phyloP scores from a whole-genome alignment of 2,329 filamentous ascomycete genomes.

The Phyllosticta capitalensis region DNA sequence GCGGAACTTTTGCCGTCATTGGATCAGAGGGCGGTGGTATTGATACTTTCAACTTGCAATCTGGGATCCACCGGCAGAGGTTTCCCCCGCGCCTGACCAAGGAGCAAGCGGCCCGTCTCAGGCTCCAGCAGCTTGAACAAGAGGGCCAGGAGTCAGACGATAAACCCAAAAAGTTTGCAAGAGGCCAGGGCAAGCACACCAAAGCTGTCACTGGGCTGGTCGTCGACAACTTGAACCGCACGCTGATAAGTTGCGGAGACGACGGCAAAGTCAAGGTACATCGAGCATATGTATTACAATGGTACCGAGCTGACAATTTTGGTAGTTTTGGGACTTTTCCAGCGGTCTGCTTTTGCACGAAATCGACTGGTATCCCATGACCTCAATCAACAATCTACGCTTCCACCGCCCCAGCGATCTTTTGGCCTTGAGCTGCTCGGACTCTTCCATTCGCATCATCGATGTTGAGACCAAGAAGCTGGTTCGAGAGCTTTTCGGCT shows the following conservation, averaged over 20 bases:
- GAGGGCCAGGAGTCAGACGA: slow-evolving; percentile 37
- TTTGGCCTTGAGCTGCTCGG: slow-evolving; percentile 80
- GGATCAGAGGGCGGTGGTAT: slow-evolving; percentile 76
- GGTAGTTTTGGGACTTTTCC: slow-evolving; percentile 83
- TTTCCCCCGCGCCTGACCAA: slow-evolving; percentile 75
- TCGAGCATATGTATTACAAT: not conserved
- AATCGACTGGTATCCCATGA: slow-evolving; percentile 73
- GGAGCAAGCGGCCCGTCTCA: slow-evolving; percentile 67
- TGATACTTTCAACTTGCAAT: slow-evolving; percentile 96
- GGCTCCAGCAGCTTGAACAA: slow-evolving; percentile 52
- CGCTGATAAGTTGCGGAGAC: slow-evolving; percentile 73
- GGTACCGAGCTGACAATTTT: slow-evolving; percentile 12
- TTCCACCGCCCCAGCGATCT: slow-evolving; percentile 80
- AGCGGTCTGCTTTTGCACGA: slow-evolving; percentile 71
- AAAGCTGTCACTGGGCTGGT: slow-evolving; percentile 76
- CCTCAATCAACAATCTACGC: slow-evolving; percentile 63
- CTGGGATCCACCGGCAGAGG: slow-evolving; percentile 74
- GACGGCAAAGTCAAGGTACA: slow-evolving; percentile 77
- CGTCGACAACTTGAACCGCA: slow-evolving; percentile 81
- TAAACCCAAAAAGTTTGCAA: slow-evolving; percentile 34
- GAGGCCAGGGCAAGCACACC: slow-evolving; percentile 62
- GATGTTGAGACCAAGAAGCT: slow-evolving; percentile 85
- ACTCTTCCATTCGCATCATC: slow-evolving; percentile 77
- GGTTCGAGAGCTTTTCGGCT: slow-evolving; percentile 87
- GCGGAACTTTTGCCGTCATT: slow-evolving; percentile 86